Base-by-base conservation (phyloP, 2,329 filamentous ascomycete genomes). In the Laburnicola sp. region DNA sequence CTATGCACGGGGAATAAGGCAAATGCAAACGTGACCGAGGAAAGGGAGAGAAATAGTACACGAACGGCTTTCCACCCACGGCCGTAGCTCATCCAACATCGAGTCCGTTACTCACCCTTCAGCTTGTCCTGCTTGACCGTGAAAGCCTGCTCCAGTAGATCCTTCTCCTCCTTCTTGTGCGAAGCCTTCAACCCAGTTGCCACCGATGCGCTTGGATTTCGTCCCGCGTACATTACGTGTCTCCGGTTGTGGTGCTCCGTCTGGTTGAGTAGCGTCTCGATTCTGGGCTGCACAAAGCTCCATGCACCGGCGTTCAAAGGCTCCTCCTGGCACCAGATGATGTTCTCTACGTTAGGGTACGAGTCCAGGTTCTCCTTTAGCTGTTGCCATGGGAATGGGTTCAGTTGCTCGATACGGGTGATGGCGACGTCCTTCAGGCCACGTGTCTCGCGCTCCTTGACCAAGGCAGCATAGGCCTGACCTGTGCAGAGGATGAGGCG, bases 301-400 rank as follows among this genome's bases (percentile, higher is more conserved):
- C 94, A 99, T 40, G 90, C 90, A 74, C 94, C 94, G 6, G 94
- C 94, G 73, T 99, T 99, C 53, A 99, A 84, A 28, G 94, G 94
- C 80, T 99, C 94, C 75, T 99, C 94, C 78, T 99, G 94, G 63
- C 85, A 87, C 92, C 92, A 99, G 58, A 99, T 91, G 62, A 99
- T 91, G 59, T 91, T 93, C 83, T 97, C 90, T 65, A 93, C 93
- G 75, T 99, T 99, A 72, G 92, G 91, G 81, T 99, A 99, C 75
- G 80, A 85, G 80, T 99, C 93, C 48, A 99, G 83, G 80, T 97
- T 97, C 75, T 97, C 93, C 80, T 89, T 90, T 48, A 99, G 85
- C 76, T 94, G 91, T 66, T 92, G 86, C 93, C 94, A 99, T 45
- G 94, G 94, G 89, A 99, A 99, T 68, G 94, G 94, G 80, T 99